A percentile compares a stretch with the other conserved stretches of the same genome.
Conservation (phyloP, 371 early-diverging fungal species). For the Rhizomucor miehei region DNA sequence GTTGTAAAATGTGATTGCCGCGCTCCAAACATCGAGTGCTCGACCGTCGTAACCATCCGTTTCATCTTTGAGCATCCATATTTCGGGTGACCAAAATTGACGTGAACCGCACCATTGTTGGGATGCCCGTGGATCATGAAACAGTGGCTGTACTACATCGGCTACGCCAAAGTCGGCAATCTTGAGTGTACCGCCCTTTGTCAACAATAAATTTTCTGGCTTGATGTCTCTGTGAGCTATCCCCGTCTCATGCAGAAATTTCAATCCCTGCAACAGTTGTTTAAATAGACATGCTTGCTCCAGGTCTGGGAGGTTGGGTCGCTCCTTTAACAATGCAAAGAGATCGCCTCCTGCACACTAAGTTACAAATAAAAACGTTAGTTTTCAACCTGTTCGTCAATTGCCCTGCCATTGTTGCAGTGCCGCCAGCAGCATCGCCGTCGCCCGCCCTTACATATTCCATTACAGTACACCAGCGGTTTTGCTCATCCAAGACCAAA, state of each 20-base stretch:
- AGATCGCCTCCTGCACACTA: slow-evolving; percentile 65
- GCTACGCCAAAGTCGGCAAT: slow-evolving; percentile 98
- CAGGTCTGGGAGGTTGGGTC: slow-evolving; percentile 32
- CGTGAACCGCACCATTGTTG: slow-evolving; percentile 83
- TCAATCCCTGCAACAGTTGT: slow-evolving; percentile 93
- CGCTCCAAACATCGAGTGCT: slow-evolving; percentile 82
- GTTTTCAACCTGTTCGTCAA: background rate
- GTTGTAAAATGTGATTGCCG: slow-evolving; percentile 78
- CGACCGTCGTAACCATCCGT: slow-evolving; percentile 67
- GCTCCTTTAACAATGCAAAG: slow-evolving; percentile 47
- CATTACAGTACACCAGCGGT: slow-evolving; percentile 66
- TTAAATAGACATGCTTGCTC: slow-evolving; percentile 64
- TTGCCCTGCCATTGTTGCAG: background rate
- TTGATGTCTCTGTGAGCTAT: slow-evolving; percentile 87
- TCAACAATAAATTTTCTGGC: slow-evolving; percentile 91
- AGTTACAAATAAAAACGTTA: slow-evolving; percentile 7
- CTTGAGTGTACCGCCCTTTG: slow-evolving; percentile 79
- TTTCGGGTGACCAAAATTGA: slow-evolving; percentile 93
- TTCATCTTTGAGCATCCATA: slow-evolving; percentile 53
- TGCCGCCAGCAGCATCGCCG: background rate
- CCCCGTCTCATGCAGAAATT: slow-evolving; percentile 94
- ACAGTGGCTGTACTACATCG: slow-evolving; percentile 82
- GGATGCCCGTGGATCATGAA: slow-evolving; percentile 63
- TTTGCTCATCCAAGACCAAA: slow-evolving; percentile 60
- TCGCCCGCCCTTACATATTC: slow-evolving; percentile 49